Evolutionary conservation across 257 asterid genomes (phyloP), one percentile per base, ranked within the genome.

Genomic region (Echites panduratus): DNA sequence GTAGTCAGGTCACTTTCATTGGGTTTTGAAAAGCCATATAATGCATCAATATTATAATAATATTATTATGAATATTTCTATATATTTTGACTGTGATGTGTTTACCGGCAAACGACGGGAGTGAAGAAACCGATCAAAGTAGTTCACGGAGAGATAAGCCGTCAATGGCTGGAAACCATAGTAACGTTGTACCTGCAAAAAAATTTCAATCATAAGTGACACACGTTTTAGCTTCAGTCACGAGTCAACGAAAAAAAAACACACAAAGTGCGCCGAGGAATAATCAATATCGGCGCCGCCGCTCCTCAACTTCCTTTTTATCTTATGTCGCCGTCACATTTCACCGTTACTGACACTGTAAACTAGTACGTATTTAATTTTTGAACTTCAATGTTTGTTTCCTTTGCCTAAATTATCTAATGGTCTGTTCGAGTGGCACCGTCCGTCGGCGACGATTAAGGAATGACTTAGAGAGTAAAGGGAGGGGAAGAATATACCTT

Each of bases 91-190:
- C n/a, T n/a, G n/a, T n/a, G 49, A 84, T 77, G 75, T 76, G 49
- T 80, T 82, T 89, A 91, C 97, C 90, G 97, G 96, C 77, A 89
- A 75, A 61, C 80, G 86, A 79, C 90, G 92, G 64, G 89, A 77
- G 87, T 77, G 70, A 6, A 94, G 89, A 78, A 94, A 90, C 70
- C 99, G 97, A 75, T 94, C 99, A 0, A 94, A 77, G 83, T 94
- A 94, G 78, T 70, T 89, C 79, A 91, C 93, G 81, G 99, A 77
- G 77, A 94, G 97, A 84, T 82, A 94, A 84, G 90, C 95, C 89
- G 99, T 94, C 74, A 89, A 71, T 35, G 99, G 88, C 85, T 89
- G 95, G 61, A 94, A 94, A 63, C 96, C 87, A 81, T 91, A 88
- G 74, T 84, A 85, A 67, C 91, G 96, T 53, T 87, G 95, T 72